Evolutionary conservation across 192 early-diverging fungal genomes (phyloP), one percentile per base, ranked within the genome.

Genomic region (Haplosporangium gracile): DNA sequence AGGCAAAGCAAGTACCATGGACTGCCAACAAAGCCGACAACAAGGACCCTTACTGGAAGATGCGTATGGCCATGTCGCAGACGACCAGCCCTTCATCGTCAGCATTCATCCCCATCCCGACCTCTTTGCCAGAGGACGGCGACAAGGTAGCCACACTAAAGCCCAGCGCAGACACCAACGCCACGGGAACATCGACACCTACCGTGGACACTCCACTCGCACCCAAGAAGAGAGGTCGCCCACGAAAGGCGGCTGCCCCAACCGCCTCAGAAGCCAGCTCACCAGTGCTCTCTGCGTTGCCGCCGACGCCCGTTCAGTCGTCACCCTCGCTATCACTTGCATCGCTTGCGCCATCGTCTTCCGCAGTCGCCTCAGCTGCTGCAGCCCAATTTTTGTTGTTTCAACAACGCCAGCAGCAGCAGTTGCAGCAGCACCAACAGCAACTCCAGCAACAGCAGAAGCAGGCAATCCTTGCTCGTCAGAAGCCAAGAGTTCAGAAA

Each of bases 401-500:
- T 43, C 84, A 81, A 9, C 84, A 86, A 34, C 84, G 68, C 32
- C 84, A 81, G 32, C 84, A 86, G 32, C 84, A 85, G 32, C 83
- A 86, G 32, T 72, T 81, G 20, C 84, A 86, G 32, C 84, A 81
- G 9, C 78, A 80, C 32, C 84, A 86, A 47, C 84, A 86, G 29
- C 84, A 86, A 47, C 18, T 86, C 26, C 84, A 86, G 42, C 84
- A 86, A 34, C 84, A 86, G 26, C 84, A 86, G 57, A 86, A 86
- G 72, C 84, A 86, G 36, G 84, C 84, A 20, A 86, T 86, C 47
- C 63, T 86, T 16, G 84, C 84, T 29, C 84, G 84, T 47, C 84
- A 86, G 47, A 86, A 81, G 45, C 89, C 92, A 29, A 81, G 90
- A 36, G 91, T 97, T 22, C 90, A 89, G 70, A 90, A 94, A 71